A percentile compares a stretch with the other conserved stretches of the same genome.
phyloP scores from a whole-genome alignment of 768 basidiomycete species.

The Hericium alpestre region DNA sequence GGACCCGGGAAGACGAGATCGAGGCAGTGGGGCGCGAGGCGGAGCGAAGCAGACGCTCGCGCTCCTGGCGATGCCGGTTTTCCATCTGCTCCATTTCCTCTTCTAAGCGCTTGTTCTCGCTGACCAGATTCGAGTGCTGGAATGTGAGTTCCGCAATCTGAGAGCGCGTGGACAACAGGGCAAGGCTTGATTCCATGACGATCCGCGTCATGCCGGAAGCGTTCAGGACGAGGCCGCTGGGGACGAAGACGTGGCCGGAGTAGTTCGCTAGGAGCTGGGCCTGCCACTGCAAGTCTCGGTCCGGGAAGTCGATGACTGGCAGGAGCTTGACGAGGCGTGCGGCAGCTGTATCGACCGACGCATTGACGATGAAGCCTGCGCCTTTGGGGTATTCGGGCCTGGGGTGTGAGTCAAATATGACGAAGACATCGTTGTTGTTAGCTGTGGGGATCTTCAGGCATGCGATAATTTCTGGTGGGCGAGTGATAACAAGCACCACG shows the following conservation, averaged over 20 bases:
- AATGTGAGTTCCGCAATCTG: slow-evolving; percentile 19
- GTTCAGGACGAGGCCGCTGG: slow-evolving; percentile 17
- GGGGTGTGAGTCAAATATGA: slow-evolving; percentile 61
- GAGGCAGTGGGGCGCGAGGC: background rate
- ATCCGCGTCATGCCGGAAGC: slow-evolving; percentile 21
- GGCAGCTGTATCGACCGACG: slow-evolving; percentile 33
- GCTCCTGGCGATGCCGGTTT: slow-evolving; percentile 1
- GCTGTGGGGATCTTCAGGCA: slow-evolving; percentile 29
- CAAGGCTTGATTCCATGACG: slow-evolving; percentile 40
- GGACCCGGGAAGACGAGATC: background rate
- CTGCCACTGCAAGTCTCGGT: slow-evolving; percentile 47
- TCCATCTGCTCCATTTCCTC: slow-evolving; percentile 6
- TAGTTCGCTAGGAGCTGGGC: slow-evolving; percentile 51
- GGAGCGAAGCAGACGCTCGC: background rate
- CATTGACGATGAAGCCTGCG: slow-evolving; percentile 46
- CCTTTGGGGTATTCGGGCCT: slow-evolving; percentile 47
- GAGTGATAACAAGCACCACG: slow-evolving; percentile 46
- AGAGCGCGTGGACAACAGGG: slow-evolving; percentile 32
- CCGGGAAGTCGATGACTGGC: slow-evolving; percentile 36
- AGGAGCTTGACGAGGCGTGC: slow-evolving; percentile 36
- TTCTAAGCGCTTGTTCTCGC: slow-evolving; percentile 14
- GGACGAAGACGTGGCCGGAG: slow-evolving; percentile 46
- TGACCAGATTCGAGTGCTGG: slow-evolving; percentile 7
- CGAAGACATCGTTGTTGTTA: slow-evolving; percentile 27
- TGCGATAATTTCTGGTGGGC: slow-evolving; percentile 59